Evolutionary conservation across 2,329 filamentous ascomycete genomes (phyloP).

Genomic region (Escovopsis weberi): DNA sequence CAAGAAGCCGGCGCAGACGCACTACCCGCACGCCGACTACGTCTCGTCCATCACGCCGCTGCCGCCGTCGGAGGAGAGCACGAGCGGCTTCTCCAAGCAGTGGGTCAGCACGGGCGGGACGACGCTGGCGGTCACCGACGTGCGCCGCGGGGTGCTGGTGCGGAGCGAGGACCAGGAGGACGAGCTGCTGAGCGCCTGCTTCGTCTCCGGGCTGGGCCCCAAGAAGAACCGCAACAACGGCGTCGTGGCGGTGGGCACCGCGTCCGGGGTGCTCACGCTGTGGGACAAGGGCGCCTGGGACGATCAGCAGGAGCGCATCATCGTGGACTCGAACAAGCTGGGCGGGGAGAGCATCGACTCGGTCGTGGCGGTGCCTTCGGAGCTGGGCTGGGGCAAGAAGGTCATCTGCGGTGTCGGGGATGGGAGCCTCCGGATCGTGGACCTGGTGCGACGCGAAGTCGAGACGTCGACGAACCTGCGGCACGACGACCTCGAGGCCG

Average conservation of each 20-base stretch:
- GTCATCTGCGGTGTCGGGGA: slow-evolving; percentile 72
- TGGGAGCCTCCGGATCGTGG: slow-evolving; percentile 63
- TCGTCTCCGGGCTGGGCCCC: slow-evolving; percentile 62
- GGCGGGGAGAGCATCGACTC: slow-evolving; percentile 70
- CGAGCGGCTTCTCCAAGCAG: slow-evolving; percentile 81
- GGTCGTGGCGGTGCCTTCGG: slow-evolving; percentile 57
- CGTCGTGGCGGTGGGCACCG: slow-evolving; percentile 60
- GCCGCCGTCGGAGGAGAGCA: slow-evolving; percentile 64
- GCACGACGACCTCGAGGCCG: slow-evolving; percentile 80
- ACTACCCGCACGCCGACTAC: slow-evolving; percentile 84
- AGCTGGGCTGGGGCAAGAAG: slow-evolving; percentile 54
- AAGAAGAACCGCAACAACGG: slow-evolving; percentile 53
- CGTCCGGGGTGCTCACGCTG: slow-evolving; percentile 69
- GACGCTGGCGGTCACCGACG: slow-evolving; percentile 78
- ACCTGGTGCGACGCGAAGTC: slow-evolving; percentile 60
- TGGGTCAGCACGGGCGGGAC: slow-evolving; percentile 90
- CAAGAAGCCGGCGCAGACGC: slow-evolving; percentile 59
- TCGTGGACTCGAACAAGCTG: slow-evolving; percentile 47
- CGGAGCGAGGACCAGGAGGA: slow-evolving; percentile 92
- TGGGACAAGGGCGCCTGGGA: slow-evolving; percentile 96
- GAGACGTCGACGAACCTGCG: slow-evolving; percentile 42
- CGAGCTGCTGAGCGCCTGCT: slow-evolving; percentile 68
- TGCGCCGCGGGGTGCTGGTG: slow-evolving; percentile 72
- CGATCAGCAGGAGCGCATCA: slow-evolving; percentile 81
- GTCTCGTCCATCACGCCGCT: slow-evolving; percentile 77